phyloP scores from a whole-genome alignment of 805 yeast genomes.

The Debaryomyces hansenii region DNA sequence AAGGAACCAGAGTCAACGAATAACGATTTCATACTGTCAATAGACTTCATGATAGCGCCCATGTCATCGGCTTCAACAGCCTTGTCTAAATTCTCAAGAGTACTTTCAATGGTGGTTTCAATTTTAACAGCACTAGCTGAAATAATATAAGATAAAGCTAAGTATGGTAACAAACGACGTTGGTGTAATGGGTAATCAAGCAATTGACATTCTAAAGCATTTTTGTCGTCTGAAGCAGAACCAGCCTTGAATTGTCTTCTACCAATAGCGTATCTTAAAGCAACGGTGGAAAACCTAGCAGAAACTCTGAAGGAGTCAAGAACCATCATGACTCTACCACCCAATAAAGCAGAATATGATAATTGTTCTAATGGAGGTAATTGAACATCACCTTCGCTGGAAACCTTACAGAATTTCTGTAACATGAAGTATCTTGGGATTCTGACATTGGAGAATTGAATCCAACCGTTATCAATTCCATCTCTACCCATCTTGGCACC shows the following conservation, averaged over 20 bases:
- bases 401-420: slow-evolving; percentile 44
- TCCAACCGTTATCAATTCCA: slow-evolving; percentile 51
- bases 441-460: slow-evolving; percentile 44
- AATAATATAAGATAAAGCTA: slow-evolving; percentile 40
- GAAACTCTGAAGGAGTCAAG: slow-evolving; percentile 42
- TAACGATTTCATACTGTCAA: slow-evolving; percentile 40
- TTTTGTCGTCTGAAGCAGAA: slow-evolving; percentile 19
- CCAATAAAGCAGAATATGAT: slow-evolving; percentile 42
- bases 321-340: slow-evolving; percentile 48
- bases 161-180: slow-evolving; percentile 44
- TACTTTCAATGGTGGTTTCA: slow-evolving; percentile 30
- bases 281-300: slow-evolving; percentile 43
- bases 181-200: slow-evolving; percentile 47
- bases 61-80: slow-evolving; percentile 37
- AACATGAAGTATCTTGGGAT: slow-evolving; percentile 48
- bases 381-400: slow-evolving; percentile 38
- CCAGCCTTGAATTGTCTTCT: slow-evolving; percentile 45
- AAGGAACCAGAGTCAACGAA: slow-evolving; percentile 46
- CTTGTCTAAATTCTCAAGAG: slow-evolving; percentile 33
- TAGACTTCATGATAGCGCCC: slow-evolving; percentile 27
- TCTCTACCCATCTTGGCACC: slow-evolving; percentile 52
- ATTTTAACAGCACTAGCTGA: slow-evolving; percentile 40
- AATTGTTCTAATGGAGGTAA: slow-evolving; percentile 48
- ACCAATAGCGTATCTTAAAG: slow-evolving; percentile 46
- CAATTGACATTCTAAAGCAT: slow-evolving; percentile 38